A percentile compares a stretch with the other conserved stretches of the same genome.
Evolutionary conservation across 2,329 filamentous ascomycete species (phyloP).

Genomic region (Ophiostoma ulmi): DNA sequence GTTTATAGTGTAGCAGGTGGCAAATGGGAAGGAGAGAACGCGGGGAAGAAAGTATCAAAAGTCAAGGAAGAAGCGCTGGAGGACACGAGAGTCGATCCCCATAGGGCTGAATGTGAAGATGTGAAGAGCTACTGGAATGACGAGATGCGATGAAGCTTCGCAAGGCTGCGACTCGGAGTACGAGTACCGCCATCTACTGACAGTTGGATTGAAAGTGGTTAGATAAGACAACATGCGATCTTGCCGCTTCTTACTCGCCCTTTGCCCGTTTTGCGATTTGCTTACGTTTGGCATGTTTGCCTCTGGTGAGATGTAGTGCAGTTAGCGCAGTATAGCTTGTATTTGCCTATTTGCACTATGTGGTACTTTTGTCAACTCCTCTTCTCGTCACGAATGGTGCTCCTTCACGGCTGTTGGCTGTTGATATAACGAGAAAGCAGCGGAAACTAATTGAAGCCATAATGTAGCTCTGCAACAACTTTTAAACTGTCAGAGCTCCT

Average conservation of each 20-base stretch:
- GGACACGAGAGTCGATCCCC: not conserved
- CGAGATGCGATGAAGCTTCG: not conserved
- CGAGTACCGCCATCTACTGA: not conserved
- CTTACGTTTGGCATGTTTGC: constrained; percentile 2
- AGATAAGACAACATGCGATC: not conserved
- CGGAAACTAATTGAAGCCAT: not conserved
- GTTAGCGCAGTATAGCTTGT: not conserved
- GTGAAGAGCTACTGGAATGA: not conserved
- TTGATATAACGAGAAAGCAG: not conserved
- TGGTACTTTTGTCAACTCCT: not conserved
- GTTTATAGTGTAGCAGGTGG: not conserved
- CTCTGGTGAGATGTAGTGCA: not conserved
- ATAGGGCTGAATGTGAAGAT: not conserved
- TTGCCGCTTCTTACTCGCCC: constrained; percentile 3
- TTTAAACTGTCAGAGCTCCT: not conserved
- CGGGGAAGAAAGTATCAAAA: constrained; percentile 1
- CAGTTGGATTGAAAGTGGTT: not conserved
- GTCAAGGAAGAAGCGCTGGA: too few relatives aligned
- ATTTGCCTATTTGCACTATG: not conserved
- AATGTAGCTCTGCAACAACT: not conserved
- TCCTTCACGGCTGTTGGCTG: too few relatives aligned
- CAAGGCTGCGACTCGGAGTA: not conserved
- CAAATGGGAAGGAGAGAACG: not conserved
- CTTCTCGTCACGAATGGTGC: not conserved
- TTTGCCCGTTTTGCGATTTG: not conserved